Conservation (phyloP, 805 yeast species). For the Candida sanyiensis region DNA sequence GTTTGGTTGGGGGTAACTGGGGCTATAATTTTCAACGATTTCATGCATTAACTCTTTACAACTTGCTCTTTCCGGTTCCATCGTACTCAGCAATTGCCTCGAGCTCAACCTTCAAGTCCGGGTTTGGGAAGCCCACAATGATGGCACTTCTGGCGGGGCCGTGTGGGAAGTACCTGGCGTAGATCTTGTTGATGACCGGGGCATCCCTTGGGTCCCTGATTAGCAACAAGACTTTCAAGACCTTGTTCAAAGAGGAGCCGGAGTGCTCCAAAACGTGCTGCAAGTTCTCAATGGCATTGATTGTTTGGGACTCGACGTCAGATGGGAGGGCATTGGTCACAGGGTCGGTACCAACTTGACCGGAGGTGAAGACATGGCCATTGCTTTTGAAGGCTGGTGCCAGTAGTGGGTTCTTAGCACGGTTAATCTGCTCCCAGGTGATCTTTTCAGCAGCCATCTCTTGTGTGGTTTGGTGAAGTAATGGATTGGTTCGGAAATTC, state of each 20-base stretch:
- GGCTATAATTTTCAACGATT: background rate
- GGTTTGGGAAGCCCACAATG: constrained; percentile 46
- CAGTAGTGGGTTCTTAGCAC: constrained; percentile 27
- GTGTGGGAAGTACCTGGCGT: constrained; percentile 39
- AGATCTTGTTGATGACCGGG: constrained; percentile 39
- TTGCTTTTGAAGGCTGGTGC: constrained; percentile 38
- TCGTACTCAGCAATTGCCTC: constrained; percentile 40
- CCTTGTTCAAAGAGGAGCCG: constrained; percentile 41
- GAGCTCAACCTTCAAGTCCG: constrained; percentile 44
- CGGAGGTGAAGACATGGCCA: constrained; percentile 45
- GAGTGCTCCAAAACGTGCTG: constrained; percentile 36
- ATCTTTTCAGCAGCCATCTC: constrained; percentile 25
- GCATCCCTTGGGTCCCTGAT: constrained; percentile 39
- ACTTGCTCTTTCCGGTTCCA: constrained; percentile 9
- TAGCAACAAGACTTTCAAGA: constrained; percentile 45
- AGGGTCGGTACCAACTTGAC: constrained; percentile 40
- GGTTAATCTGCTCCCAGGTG: constrained; percentile 32
- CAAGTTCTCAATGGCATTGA: constrained; percentile 37
- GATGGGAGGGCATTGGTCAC: constrained; percentile 36
- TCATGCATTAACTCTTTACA: background rate
- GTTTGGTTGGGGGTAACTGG: background rate
- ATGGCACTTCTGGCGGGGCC: constrained; percentile 52
- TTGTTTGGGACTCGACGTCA: constrained; percentile 40
- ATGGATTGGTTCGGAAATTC: too few relatives aligned
- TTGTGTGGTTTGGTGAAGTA: background rate